Base-by-base conservation (phyloP, 2,329 filamentous ascomycete species). In the Fusarium fracticaudum region DNA sequence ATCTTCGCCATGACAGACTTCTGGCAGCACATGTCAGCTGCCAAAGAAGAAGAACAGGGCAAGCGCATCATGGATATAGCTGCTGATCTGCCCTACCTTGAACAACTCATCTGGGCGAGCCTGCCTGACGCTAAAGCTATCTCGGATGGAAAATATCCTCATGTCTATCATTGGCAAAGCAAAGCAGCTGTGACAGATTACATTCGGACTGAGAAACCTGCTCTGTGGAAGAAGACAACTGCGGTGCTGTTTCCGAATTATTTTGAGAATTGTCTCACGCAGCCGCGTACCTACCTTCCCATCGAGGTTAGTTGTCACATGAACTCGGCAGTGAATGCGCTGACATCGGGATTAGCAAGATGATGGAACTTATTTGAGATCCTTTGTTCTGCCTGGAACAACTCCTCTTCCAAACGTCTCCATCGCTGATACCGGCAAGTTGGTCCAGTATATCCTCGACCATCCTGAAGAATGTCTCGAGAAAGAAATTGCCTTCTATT, bases 1-100 rank as follows among this genome's bases (percentile, higher is more conserved):
- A 59, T 67, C 12, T 67, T 59, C 10, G 64, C 64, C 43, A 67
- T 67, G 64, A 66, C 61, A 2, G 64, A 67, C 6, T 67, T 67
- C 5, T 67, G 64, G 64, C 43, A 59, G 7, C 64, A 66, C 18
- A 66, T 66, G 61, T 59, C 61, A 7, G 64, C 24, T 22, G 8
- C 22, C 2, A 58, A 14, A 29, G 64, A 67, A 6, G 64, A 66
- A 50, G 37, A 26, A 0, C 64, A 67, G 7, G 64, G 64, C 13
- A 67, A 59, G 8, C 20, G 18, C 2, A 50, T 67, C 9, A 66
- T 67, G 31, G 50, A 67, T 2, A 66, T 67, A 4, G 64, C 43
- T 5, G 31, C 64, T 38, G 47, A 26, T 20, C 24, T 68, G 5
- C 61, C 61, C 1, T 5, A 38, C 0, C 54, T 68, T 2, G 29